Percentiles rank a stretch among this genome's conserved stretches.
These are phyloP conservation scores for Didymella keratinophila DNA, from an alignment of 2,329 filamentous ascomycete genomes.

Conservation along the genomic window DNA sequence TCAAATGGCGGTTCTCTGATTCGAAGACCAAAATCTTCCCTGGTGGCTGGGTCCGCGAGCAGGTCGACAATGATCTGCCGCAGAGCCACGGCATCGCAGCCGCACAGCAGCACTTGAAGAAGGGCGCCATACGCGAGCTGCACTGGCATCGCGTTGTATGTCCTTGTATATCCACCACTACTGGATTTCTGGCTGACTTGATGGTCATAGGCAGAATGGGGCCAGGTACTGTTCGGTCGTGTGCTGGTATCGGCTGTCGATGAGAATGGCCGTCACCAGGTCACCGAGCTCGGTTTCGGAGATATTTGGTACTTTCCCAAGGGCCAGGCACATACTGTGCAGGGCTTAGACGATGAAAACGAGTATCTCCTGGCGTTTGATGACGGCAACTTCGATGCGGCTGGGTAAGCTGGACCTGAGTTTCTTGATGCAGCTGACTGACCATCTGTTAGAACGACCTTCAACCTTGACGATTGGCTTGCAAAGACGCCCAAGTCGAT, in stretches of 20 bases:
- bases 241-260: background rate
- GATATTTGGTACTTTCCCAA: background rate
- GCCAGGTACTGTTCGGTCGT: background rate
- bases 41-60: background rate
- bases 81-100: background rate
- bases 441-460: background rate
- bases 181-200: background rate
- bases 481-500: background rate
- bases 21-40: slow-evolving; percentile 62
- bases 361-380: background rate
- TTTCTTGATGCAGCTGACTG: background rate
- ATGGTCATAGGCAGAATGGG: background rate
- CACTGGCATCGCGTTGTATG: background rate
- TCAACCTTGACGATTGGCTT: background rate
- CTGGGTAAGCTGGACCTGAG: background rate
- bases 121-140: background rate
- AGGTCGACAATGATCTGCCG: background rate
- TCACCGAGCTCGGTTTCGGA: background rate
- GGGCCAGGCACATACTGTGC: background rate
- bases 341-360: background rate
- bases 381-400: background rate
- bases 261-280: background rate
- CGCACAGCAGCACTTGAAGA: background rate
- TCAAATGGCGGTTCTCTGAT: slow-evolving; percentile 74
- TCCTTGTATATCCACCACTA: background rate